phyloP scores from a whole-genome alignment of 768 basidiomycete species.

The Strobilomyces confusus region DNA sequence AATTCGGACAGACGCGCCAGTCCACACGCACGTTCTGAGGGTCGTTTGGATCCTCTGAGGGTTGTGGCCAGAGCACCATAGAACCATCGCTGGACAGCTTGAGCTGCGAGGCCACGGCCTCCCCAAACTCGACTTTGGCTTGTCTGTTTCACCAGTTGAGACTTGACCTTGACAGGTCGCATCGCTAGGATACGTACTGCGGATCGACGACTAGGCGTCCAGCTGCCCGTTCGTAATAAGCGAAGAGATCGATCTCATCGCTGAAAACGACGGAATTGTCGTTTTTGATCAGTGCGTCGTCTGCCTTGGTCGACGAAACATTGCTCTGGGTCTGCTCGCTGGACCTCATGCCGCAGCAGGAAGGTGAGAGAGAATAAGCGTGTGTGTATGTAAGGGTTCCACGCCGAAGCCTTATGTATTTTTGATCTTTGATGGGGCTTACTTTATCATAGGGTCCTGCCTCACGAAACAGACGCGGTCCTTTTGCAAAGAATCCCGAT shows the following conservation, averaged over 20 bases:
- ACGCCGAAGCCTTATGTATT: no score
- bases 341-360: neutral
- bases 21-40: slow-evolving; percentile 46
- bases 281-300: slow-evolving; percentile 4
- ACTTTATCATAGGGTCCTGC: no score
- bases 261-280: neutral
- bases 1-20: neutral
- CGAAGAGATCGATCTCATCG: slow-evolving; percentile 31
- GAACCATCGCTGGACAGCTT: slow-evolving; percentile 44
- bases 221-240: slow-evolving; percentile 51
- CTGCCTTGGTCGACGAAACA: neutral
- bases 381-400: neutral
- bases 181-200: slow-evolving; percentile 39
- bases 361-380: neutral
- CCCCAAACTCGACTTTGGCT: slow-evolving; percentile 48
- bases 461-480: no score
- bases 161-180: no score
- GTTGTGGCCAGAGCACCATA: slow-evolving; percentile 55
- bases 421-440: no score
- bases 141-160: slow-evolving; percentile 29
- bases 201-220: slow-evolving; percentile 63
- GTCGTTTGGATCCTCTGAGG: slow-evolving; percentile 44
- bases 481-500: no score
- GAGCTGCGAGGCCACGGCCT: slow-evolving; percentile 39
- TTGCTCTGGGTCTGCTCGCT: neutral